Percentiles rank a stretch among this genome's conserved stretches.
These are phyloP conservation scores for Amanita muscaria DNA, from an alignment of 768 basidiomycete genomes.

Conservation along the genomic window DNA sequence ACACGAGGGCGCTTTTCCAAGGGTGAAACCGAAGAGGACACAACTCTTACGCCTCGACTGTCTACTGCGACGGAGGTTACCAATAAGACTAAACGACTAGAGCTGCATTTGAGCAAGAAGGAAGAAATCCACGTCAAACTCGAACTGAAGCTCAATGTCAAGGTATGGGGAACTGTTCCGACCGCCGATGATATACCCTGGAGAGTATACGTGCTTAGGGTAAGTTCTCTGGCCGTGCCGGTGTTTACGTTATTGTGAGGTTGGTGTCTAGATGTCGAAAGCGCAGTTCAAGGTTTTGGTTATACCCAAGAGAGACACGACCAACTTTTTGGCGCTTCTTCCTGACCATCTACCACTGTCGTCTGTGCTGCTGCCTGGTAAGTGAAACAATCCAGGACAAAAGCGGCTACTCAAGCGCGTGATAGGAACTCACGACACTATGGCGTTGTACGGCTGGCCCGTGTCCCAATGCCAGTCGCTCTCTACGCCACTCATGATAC, in stretches of 20 bases:
- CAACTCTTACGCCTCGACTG: background rate
- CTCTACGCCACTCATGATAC: conserved; percentile 49
- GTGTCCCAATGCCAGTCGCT: conserved; percentile 79
- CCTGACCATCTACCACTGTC: conserved; percentile 64
- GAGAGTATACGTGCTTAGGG: conserved; percentile 2
- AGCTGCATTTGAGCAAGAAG: background rate
- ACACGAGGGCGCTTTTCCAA: too few relatives aligned
- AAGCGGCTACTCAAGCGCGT: conserved; percentile 28
- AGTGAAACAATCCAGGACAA: conserved; percentile 17
- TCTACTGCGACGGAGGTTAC: background rate
- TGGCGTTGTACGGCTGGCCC: conserved; percentile 83
- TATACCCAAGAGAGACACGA: conserved; percentile 48
- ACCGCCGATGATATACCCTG: background rate
- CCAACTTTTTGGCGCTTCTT: conserved; percentile 48
- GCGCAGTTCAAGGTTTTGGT: conserved; percentile 35
- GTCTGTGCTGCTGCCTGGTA: conserved; percentile 71
- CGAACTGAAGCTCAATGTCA: background rate
- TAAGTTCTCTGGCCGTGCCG: background rate
- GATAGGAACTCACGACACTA: too few relatives aligned
- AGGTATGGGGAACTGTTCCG: background rate
- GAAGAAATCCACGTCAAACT: background rate
- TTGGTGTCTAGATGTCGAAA: background rate
- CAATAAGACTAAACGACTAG: background rate
- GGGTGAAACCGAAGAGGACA: background rate
- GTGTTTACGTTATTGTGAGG: background rate